Percentiles rank a stretch among this genome's conserved stretches.
These are phyloP conservation scores for Nigrospora osmanthi DNA, from an alignment of 2,329 filamentous ascomycete genomes.

Conservation along the genomic window DNA sequence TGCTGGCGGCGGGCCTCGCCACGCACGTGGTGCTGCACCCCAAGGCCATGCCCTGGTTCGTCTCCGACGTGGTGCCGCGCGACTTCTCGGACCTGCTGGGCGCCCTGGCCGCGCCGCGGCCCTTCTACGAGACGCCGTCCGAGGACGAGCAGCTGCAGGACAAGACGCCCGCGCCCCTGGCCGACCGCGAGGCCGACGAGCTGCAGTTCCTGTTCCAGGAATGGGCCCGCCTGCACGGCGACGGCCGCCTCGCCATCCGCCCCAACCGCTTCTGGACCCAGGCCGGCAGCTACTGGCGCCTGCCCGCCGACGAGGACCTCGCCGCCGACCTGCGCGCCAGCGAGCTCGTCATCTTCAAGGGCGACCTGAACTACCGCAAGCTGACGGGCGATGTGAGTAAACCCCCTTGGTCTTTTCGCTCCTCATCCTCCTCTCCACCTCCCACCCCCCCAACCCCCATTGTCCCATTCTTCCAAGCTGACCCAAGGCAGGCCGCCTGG, in stretches of 20 bases:
- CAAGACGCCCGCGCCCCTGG: conserved; percentile 53
- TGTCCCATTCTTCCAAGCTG: not conserved
- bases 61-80: conserved; percentile 82
- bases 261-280: conserved; percentile 91
- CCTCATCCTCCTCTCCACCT: too few relatives aligned
- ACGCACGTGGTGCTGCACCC: conserved; percentile 84
- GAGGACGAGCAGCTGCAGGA: conserved; percentile 55
- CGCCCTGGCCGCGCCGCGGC: conserved; percentile 67
- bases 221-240: conserved; percentile 72
- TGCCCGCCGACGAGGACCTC: conserved; percentile 61
- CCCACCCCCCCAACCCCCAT: too few relatives aligned
- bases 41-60: conserved; percentile 96
- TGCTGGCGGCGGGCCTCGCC: conserved; percentile 76
- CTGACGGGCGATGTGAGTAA: conserved; percentile 73
- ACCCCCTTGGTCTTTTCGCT: not conserved
- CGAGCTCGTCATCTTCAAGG: conserved; percentile 93
- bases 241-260: conserved; percentile 76
- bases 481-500: conserved; percentile 72
- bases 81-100: conserved; percentile 81
- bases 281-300: conserved; percentile 78
- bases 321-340: conserved; percentile 72
- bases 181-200: conserved; percentile 57
- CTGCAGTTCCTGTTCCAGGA: conserved; percentile 73
- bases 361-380: conserved; percentile 94
- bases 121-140: conserved; percentile 69